Percentiles rank a stretch among this genome's conserved stretches.
These are phyloP conservation scores for Talaromyces sp. DNA, from an alignment of 2,329 filamentous ascomycete genomes.

Conservation along the genomic window DNA sequence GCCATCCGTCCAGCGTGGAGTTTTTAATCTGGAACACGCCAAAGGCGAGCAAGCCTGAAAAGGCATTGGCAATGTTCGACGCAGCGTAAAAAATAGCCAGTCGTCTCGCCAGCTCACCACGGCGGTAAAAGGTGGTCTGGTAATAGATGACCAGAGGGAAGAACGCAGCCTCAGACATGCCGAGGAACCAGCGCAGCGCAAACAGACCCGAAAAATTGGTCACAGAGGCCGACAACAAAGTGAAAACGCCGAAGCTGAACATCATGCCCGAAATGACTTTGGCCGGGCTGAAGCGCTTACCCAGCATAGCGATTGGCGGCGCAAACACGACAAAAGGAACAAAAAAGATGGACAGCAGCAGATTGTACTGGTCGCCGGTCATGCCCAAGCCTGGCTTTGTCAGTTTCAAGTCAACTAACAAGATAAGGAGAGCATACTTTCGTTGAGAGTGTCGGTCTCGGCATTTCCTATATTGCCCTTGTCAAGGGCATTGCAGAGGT, in stretches of 20 bases:
- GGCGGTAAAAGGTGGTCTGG: slow-evolving; percentile 62
- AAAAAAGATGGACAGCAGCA: slow-evolving; percentile 67
- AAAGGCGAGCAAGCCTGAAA: slow-evolving; percentile 56
- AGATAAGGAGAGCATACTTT: slow-evolving; percentile 20
- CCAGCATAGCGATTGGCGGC: slow-evolving; percentile 60
- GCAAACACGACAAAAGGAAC: slow-evolving; percentile 68
- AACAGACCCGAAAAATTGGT: slow-evolving; percentile 62
- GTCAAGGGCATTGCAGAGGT: slow-evolving; percentile 52
- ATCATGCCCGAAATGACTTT: slow-evolving; percentile 63
- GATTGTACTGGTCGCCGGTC: slow-evolving; percentile 61
- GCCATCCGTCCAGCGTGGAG: slow-evolving; percentile 46
- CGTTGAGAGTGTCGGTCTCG: slow-evolving; percentile 48
- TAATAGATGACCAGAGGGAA: slow-evolving; percentile 66
- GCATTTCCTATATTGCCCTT: slow-evolving; percentile 53
- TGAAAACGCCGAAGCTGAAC: slow-evolving; percentile 62
- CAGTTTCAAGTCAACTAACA: neutral
- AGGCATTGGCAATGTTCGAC: slow-evolving; percentile 66
- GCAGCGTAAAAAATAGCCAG: slow-evolving; percentile 73
- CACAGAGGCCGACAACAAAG: slow-evolving; percentile 53
- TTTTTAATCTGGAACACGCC: slow-evolving; percentile 56
- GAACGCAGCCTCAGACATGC: slow-evolving; percentile 63
- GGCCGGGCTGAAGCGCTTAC: slow-evolving; percentile 63
- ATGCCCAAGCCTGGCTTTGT: slow-evolving; percentile 48
- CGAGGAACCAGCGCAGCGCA: slow-evolving; percentile 64
- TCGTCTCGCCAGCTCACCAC: slow-evolving; percentile 64